phyloP scores from a whole-genome alignment of 345 rosid genomes.

The Corymbia maculata region DNA sequence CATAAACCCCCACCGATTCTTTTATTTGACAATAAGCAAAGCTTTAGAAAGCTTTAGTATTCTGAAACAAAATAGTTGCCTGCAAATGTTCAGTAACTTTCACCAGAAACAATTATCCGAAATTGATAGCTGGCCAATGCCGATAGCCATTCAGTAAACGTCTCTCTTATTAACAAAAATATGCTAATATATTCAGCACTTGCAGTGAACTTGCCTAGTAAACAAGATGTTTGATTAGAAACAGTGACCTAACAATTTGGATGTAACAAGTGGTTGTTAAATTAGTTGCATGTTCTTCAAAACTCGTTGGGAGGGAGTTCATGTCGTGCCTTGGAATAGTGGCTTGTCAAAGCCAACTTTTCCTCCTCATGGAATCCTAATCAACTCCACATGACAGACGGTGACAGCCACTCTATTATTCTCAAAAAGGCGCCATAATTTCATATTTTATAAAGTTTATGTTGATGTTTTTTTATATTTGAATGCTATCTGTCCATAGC shows the following conservation, averaged over 20 bases:
- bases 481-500: background rate
- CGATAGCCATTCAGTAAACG: background rate
- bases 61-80: background rate
- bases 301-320: background rate
- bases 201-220: background rate
- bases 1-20: background rate
- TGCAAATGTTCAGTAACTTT: background rate
- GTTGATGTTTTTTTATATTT: background rate
- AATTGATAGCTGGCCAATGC: background rate
- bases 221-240: background rate
- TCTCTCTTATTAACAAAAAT: background rate
- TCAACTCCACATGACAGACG: background rate
- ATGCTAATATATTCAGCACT: background rate
- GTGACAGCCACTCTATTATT: background rate
- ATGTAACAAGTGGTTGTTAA: background rate
- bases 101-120: background rate
- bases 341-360: background rate
- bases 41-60: background rate
- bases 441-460: background rate
- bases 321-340: background rate
- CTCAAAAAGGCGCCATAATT: background rate
- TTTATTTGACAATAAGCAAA: background rate
- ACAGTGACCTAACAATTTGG: background rate
- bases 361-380: background rate
- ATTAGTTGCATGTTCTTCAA: background rate